phyloP scores from a whole-genome alignment of 768 basidiomycete genomes.

The Boletus pseudopeckii region DNA sequence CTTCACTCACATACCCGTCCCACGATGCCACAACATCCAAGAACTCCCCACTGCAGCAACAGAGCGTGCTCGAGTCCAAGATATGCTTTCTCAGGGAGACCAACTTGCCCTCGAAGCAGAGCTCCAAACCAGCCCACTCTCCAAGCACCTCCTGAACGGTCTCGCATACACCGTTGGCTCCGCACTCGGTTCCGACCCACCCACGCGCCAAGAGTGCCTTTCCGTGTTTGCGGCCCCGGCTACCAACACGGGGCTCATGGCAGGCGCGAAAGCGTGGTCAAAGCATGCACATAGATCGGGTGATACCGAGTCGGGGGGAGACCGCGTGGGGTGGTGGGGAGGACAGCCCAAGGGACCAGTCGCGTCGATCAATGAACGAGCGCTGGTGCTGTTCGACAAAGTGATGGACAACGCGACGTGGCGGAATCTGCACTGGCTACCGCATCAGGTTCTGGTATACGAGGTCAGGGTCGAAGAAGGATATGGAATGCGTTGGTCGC shows the following conservation, averaged over 20 bases:
- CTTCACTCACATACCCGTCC: conserved; percentile 19
- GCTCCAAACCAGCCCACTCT: conserved; percentile 32
- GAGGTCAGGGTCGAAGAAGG: conserved; percentile 57
- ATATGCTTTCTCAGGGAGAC: conserved; percentile 10
- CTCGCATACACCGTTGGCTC: conserved; percentile 61
- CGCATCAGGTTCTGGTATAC: conserved; percentile 59
- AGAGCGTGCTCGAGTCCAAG: conserved; percentile 36
- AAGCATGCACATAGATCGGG: conserved; percentile 60
- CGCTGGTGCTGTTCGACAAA: conserved; percentile 49
- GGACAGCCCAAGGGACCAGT: conserved; percentile 49
- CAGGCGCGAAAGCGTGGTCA: conserved; percentile 63
- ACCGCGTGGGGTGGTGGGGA: conserved; percentile 55
- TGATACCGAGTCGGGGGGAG: background rate
- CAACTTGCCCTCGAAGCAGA: conserved; percentile 13
- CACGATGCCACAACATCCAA: conserved; percentile 42
- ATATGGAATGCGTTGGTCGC: conserved; percentile 69
- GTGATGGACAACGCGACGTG: conserved; percentile 53
- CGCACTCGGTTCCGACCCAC: conserved; percentile 50
- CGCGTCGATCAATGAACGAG: conserved; percentile 48
- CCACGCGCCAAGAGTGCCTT: conserved; percentile 47
- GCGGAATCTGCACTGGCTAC: conserved; percentile 66
- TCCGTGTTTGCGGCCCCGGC: conserved; percentile 44
- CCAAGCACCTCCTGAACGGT: conserved; percentile 45
- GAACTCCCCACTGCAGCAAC: conserved; percentile 40
- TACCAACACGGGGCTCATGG: conserved; percentile 51